Conservation (phyloP, 257 asterid genomes). For the Penstemon barbatus region DNA sequence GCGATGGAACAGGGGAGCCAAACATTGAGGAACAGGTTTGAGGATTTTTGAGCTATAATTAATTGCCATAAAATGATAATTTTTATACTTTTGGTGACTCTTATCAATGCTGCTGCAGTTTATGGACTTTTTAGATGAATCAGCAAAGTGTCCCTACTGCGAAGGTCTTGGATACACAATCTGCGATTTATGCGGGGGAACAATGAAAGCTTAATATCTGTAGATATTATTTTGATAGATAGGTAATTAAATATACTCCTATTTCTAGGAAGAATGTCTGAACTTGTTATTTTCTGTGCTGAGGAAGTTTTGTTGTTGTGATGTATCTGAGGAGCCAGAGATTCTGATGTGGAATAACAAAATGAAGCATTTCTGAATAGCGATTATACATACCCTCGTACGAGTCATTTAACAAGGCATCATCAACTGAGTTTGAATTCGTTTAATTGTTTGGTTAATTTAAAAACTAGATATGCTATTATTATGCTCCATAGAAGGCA, state of each 20-base stretch:
- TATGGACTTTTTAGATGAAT: slow-evolving; percentile 91
- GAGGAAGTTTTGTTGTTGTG: not conserved
- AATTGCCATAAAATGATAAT: not conserved
- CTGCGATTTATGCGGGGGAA: slow-evolving; percentile 73
- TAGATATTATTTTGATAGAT: not conserved
- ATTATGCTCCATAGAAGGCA: no score
- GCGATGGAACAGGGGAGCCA: slow-evolving; percentile 98
- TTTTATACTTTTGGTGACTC: slow-evolving; percentile 2
- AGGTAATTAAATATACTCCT: not conserved
- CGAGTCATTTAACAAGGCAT: no score
- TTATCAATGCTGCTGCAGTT: slow-evolving; percentile 52
- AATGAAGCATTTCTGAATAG: no score
- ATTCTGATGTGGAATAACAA: not conserved
- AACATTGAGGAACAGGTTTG: slow-evolving; percentile 89
- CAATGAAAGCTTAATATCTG: slow-evolving; percentile 13
- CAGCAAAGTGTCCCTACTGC: slow-evolving; percentile 79
- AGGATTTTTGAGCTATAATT: not conserved
- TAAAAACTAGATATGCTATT: no score
- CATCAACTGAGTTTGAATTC: no score
- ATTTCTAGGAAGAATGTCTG: no score
- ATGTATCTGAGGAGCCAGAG: not conserved
- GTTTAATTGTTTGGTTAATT: no score
- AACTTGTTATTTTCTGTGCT: no score
- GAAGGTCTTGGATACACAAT: slow-evolving; percentile 65
- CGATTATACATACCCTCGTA: no score